Base-by-base conservation (phyloP, 2,329 filamentous ascomycete species). In the Colletotrichum sp. region DNA sequence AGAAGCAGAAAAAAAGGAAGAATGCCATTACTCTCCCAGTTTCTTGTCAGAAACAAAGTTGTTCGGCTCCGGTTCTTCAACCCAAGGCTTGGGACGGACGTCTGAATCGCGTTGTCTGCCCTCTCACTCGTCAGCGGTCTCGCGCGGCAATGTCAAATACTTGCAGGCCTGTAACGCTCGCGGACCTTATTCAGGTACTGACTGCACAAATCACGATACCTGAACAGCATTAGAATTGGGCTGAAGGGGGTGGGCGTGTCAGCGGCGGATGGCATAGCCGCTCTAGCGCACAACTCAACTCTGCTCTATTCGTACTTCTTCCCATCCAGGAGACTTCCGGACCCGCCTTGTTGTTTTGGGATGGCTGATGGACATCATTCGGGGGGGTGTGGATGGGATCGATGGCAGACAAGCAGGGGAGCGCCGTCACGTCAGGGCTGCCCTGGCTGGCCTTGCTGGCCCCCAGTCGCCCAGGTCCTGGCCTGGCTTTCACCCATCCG, bases 211-310 rank as follows among this genome's bases (percentile, higher is more conserved):
- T 55, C 64, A 39, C 72, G 55, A 72, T 57, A 63, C 72, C 44
- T 49, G 72, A 63, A 68, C 63, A 72, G 73, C 64, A 71, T 76
- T 68, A 69, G 57, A 15, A 76, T 64, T 68, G 70, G 73, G 73
- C 69, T 75, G 72, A 72, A 67, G 30, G 69, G 72, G 72, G 67
- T 71, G 30, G 72, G 64, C 72, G 69, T 72, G 76, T 76, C 73
- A 52, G 73, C 60, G 69, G 73, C 68, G 75, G 67, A 68, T 72
- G 64, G 44, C 72, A 64, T 72, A 76, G 76, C 72, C 76, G 76
- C 72, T 76, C 57, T 72, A 77, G 72, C 63, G 72, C 72, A 76
- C 72, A 72, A 68, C 24, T 63, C 68, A 52, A 67, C 69, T 57
- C 32, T 36, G 59, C 60, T 76, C 44, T 60, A 36, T 36, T 66